These are phyloP conservation scores for Trametes elegans DNA, from an alignment of 768 basidiomycete species.

Conservation along the genomic window DNA sequence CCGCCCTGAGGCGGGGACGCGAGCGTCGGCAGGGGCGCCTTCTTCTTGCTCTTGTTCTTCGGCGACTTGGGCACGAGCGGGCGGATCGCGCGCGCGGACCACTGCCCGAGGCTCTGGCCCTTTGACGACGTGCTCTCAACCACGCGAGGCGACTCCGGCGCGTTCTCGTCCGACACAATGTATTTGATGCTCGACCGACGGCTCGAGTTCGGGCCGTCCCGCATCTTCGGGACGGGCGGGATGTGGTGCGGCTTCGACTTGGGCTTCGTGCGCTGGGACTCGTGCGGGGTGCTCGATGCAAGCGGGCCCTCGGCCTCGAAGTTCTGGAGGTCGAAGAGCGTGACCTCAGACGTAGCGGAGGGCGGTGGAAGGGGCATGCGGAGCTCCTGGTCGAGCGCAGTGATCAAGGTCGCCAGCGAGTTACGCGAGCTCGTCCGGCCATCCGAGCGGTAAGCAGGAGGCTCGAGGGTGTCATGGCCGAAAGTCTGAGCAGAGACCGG, in stretches of 20 bases:
- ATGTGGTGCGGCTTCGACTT: slow-evolving; percentile 23
- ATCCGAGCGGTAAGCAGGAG: slow-evolving; percentile 51
- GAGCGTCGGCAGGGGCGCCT: slow-evolving; percentile 25
- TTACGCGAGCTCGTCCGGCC: slow-evolving; percentile 49
- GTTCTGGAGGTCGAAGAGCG: slow-evolving; percentile 50
- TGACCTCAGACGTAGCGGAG: slow-evolving; percentile 60
- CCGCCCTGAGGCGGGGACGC: slow-evolving; percentile 37
- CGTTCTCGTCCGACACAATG: slow-evolving; percentile 55
- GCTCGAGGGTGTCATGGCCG: slow-evolving; percentile 39
- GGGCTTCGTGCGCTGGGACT: slow-evolving; percentile 32
- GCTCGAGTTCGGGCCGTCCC: slow-evolving; percentile 18
- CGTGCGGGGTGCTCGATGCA: slow-evolving; percentile 66
- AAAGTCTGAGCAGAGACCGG: slow-evolving; percentile 17
- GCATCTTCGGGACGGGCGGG: slow-evolving; percentile 26
- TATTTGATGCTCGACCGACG: slow-evolving; percentile 64
- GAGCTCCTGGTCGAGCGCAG: slow-evolving; percentile 31
- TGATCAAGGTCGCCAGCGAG: slow-evolving; percentile 45
- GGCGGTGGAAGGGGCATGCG: slow-evolving; percentile 33
- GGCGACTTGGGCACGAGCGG: slow-evolving; percentile 58
- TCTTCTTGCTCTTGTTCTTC: slow-evolving; percentile 48
- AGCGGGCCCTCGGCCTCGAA: slow-evolving; percentile 40
- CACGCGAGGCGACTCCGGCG: slow-evolving; percentile 10
- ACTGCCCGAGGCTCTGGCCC: slow-evolving; percentile 15
- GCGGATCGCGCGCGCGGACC: slow-evolving; percentile 39
- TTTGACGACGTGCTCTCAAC: slow-evolving; percentile 5